phyloP scores from a whole-genome alignment of 345 rosid species.

The Eucalyptus pumila region DNA sequence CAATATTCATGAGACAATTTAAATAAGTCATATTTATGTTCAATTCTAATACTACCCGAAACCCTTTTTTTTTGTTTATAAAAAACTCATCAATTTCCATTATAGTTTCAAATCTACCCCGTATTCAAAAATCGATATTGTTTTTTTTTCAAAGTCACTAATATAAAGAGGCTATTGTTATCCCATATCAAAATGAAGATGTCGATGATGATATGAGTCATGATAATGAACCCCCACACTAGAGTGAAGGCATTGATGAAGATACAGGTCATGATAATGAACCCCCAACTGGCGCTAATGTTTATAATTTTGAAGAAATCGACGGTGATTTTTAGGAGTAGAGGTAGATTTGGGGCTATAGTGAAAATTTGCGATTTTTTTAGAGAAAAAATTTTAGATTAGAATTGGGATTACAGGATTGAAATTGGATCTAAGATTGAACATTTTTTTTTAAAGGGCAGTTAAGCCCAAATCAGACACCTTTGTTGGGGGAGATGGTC shows the following conservation, averaged over 20 bases:
- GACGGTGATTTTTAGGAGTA: accelerated
- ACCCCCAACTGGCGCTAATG: accelerated
- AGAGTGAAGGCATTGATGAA: not conserved
- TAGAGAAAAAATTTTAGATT: accelerated
- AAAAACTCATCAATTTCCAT: not conserved
- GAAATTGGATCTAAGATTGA: not conserved
- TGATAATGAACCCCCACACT: not conserved
- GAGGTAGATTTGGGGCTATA: accelerated
- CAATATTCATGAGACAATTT: not conserved
- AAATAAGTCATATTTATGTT: not conserved
- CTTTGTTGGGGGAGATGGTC: not conserved
- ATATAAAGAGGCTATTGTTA: not conserved
- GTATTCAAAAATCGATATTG: accelerated
- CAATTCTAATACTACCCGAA: accelerated
- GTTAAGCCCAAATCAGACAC: not conserved
- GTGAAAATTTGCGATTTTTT: not conserved
- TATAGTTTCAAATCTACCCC: not conserved
- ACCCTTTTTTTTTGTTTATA: not conserved
- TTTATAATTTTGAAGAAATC: not conserved
- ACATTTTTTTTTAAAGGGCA: accelerated
- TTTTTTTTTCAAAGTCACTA: not conserved
- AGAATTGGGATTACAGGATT: not conserved
- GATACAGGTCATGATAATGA: not conserved
- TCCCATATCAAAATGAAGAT: accelerated
- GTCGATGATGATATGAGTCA: not conserved